A percentile compares a stretch with the other conserved stretches of the same genome.
These are phyloP conservation scores for Arachnomyces sp. DNA, from an alignment of 2,329 filamentous ascomycete species.

Conservation along the genomic window DNA sequence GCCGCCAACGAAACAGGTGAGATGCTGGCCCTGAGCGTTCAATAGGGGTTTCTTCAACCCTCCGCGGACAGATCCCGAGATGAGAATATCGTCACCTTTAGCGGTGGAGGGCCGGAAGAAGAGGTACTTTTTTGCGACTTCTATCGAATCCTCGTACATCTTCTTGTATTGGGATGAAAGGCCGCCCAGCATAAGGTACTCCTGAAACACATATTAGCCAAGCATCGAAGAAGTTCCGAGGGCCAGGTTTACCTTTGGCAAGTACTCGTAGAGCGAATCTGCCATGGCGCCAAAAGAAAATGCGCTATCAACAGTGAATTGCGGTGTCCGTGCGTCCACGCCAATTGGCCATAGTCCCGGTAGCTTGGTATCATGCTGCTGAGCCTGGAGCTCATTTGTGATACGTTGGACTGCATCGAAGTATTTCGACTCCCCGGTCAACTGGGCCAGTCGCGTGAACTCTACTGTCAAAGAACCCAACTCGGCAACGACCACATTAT, in stretches of 20 bases:
- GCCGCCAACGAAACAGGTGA: slow-evolving; percentile 49
- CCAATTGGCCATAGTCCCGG: slow-evolving; percentile 34
- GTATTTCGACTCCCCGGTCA: slow-evolving; percentile 31
- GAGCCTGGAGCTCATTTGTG: slow-evolving; percentile 23
- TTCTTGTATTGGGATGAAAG: slow-evolving; percentile 55
- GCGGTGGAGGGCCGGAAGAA: slow-evolving; percentile 71
- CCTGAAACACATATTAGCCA: slow-evolving; percentile 50
- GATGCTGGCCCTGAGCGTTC: slow-evolving; percentile 42
- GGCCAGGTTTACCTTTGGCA: slow-evolving; percentile 58
- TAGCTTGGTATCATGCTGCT: slow-evolving; percentile 29
- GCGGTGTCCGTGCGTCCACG: slow-evolving; percentile 21
- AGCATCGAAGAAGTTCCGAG: background rate
- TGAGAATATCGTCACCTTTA: slow-evolving; percentile 61
- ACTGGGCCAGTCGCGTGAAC: slow-evolving; percentile 34
- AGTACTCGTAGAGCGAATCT: slow-evolving; percentile 52
- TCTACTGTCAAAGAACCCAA: slow-evolving; percentile 35
- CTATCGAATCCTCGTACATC: slow-evolving; percentile 62
- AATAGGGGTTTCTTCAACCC: slow-evolving; percentile 20
- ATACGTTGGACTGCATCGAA: slow-evolving; percentile 33
- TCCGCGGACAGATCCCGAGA: slow-evolving; percentile 56
- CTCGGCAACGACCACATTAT: slow-evolving; percentile 24
- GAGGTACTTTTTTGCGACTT: slow-evolving; percentile 63
- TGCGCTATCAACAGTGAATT: slow-evolving; percentile 22
- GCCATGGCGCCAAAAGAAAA: slow-evolving; percentile 51
- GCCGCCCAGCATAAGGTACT: slow-evolving; percentile 71